Base-by-base conservation (phyloP, 331 rosid species). In the Dryas integrifolia region DNA sequence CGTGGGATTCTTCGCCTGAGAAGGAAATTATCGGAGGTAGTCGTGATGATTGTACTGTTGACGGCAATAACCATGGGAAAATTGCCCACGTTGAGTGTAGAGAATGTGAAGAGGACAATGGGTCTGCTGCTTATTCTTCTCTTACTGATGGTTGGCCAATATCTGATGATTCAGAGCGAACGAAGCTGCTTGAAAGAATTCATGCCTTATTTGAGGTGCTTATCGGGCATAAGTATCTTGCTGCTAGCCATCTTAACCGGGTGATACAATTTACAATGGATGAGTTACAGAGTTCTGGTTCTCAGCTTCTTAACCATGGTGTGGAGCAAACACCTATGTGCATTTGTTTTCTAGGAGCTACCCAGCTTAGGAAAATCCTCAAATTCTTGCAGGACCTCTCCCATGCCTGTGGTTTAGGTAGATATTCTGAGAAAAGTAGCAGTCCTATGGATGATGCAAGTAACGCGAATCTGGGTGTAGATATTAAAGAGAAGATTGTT, bases 351-450 rank as follows among this genome's bases (percentile, higher is more conserved):
- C 73, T 95, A 44, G 99, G 93, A 61, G 93, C 89, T 67, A 59
- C 84, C 26, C 93, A 86, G 82, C 96, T 95, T 57, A 80, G 80
- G 86, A 95, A 88, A 83, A 84, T 95, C 79, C 92, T 88, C 66
- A 94, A 89, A 61, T 89, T 86, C 81, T 89, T 95, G 86, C 97
- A 95, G 85, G 99, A 95, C 67, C 60, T 95, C 51, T 88, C 89
- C 65, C 86, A 78, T 65, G 77, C 93, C 60, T 89, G 97, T 76
- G 97, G 96, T 73, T 76, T 92, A 78, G 89, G 85, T 76, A 88
- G 92, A 75, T 76, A 83, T 83, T 63, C 86, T 62, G 96, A 89
- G 61, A 92, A 83, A 83, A 83, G 80, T 70, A 73, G 67, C 65
- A 78, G 78, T 84, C 87, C 81, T 43, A 57, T 53, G 73, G 86